Base-by-base conservation (phyloP, 139 green algal species). In the Chlamydomonas urium region DNA sequence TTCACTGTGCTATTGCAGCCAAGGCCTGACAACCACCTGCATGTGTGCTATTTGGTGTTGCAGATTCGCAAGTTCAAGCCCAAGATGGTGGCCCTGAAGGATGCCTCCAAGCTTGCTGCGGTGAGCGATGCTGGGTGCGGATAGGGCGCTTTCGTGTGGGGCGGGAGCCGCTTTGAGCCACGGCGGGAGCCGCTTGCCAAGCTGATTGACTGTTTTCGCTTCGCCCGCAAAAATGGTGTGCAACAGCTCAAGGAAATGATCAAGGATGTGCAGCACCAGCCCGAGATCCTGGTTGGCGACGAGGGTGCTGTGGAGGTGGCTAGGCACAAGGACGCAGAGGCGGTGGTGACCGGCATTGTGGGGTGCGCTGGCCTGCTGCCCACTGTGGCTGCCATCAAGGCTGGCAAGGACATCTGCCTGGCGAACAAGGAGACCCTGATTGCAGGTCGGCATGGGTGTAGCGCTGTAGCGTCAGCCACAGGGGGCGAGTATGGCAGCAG, bases 391-490 rank as follows among this genome's bases (percentile, higher is more conserved):
- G 96, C 96, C 61, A 99, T 99, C 75, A 85, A 97, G 78, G 83
- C 80, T 36, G 74, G 70, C 53, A 99, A 99, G 83, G 91, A 99
- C 79, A 99, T 99, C 77, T 97, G 92, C 84, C 82, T 99, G 59
- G 96, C 96, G 48, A 99, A 99, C 89, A 99, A 99, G 63, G 63
- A 71, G 63, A 71, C 63, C 37, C 14, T 56, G 23, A 71, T 71
- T 71, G 63, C 63, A 45, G 60, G 60, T 68, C 4, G n/a, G 56
- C 14, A n/a, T n/a, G n/a, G n/a, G n/a, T n/a, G n/a, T n/a, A n/a
- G n/a, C n/a, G n/a, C n/a, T n/a, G n/a, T n/a, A n/a, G n/a, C n/a
- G n/a, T n/a, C n/a, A n/a, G n/a, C n/a, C n/a, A n/a, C n/a, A n/a
- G n/a, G n/a, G n/a, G n/a, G n/a, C n/a, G n/a, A n/a, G n/a, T n/a